Base-by-base conservation (phyloP, 2,329 filamentous ascomycete species). In the Colletotrichum spinosum region DNA sequence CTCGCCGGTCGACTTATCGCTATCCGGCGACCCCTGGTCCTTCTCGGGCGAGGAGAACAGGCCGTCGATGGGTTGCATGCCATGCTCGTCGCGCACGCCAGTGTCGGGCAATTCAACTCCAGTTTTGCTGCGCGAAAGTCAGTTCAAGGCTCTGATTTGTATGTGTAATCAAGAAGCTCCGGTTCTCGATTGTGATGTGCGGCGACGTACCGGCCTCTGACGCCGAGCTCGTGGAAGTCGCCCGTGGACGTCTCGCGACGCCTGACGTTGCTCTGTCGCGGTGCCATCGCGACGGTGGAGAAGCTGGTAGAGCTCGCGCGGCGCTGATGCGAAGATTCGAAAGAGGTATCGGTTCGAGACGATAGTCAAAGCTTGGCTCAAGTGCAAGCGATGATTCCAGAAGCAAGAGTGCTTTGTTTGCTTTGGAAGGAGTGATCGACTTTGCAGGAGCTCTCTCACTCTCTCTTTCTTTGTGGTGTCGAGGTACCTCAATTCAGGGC, bases 1-100 rank as follows among this genome's bases (percentile, higher is more conserved):
- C 69, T 84, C 72, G 68, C 81, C 73, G 13, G 48, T 44, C 70
- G 44, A 77, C 68, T 34, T 72, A 11, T 77, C 75, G 4, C 73
- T 70, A n/a, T 75, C 72, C 55, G 69, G 48, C 5, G 64, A 63
- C 41, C 25, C 17, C 8, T 34, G 37, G 67, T 50, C 68, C 72
- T 90, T 92, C 69, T 88, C 86, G 12, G 94, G 94, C 17, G 94
- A 97, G 8, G 94, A 97, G 78, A 97, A 97, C 69, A 98, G 88
- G 70, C 88, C 88, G 41, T 95, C 92, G 64, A 97, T 86, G 41
- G 92, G 91, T 76, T 97, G 93, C 82, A 99, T 89, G 77, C 95
- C 96, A 84, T 97, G 84, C 76, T 97, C 94, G 79, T 98, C 95
- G 79, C 93, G 91, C 67, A 90, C 83, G 56, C 93, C 93, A 60